Conservation (phyloP, 2,329 filamentous ascomycete genomes). For the Pleoardoris graminearum region DNA sequence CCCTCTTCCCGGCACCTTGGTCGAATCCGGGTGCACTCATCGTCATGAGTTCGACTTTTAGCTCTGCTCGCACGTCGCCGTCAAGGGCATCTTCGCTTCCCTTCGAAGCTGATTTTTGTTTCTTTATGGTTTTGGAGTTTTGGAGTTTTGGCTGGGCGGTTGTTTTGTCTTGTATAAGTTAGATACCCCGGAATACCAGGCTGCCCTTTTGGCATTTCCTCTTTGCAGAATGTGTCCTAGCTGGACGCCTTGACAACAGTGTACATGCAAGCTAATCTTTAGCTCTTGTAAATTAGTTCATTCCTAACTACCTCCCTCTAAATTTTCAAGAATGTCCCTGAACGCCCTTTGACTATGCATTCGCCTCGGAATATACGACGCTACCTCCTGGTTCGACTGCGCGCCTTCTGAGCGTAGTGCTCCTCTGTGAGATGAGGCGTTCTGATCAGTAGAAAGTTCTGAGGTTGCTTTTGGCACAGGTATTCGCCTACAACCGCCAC, state of each 20-base stretch:
- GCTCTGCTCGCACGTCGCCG: conserved; percentile 71
- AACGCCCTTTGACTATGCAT: background rate
- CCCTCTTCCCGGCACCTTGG: conserved; percentile 79
- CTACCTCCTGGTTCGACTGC: background rate
- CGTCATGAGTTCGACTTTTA: conserved; percentile 91
- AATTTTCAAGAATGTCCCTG: background rate
- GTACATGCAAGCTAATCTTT: too few relatives aligned
- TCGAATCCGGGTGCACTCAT: conserved; percentile 88
- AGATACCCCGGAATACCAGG: background rate
- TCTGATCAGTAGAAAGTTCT: background rate
- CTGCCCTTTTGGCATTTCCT: background rate
- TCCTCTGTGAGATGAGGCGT: background rate
- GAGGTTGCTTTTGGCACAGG: background rate
- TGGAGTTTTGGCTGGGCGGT: background rate
- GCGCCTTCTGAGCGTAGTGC: background rate
- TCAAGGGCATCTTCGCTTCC: conserved; percentile 72
- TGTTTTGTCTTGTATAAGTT: background rate
- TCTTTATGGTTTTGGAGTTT: background rate
- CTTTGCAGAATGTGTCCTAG: background rate
- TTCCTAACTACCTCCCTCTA: too few relatives aligned
- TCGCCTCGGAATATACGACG: background rate
- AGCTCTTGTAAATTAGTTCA: too few relatives aligned
- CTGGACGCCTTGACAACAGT: too few relatives aligned
- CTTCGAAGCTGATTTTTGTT: background rate
- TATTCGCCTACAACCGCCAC: background rate